These are phyloP conservation scores for Pleurozium schreberi DNA, from an alignment of 225 moss, liverwort and hornwort genomes.

Conservation along the genomic window DNA sequence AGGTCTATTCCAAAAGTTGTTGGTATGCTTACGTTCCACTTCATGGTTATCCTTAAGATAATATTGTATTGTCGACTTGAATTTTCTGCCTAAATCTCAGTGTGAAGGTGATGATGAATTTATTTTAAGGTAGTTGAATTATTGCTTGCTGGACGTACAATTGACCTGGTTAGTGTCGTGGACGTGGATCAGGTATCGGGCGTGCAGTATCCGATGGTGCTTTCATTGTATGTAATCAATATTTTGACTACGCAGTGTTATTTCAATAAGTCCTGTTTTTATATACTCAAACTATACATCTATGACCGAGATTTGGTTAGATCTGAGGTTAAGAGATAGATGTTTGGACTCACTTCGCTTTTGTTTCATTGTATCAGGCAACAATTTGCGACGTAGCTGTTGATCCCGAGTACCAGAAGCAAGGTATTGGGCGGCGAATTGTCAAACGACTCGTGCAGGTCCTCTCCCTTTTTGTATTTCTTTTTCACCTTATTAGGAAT, in stretches of 20 bases:
- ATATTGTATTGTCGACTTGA: background rate
- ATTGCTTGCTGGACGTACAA: background rate
- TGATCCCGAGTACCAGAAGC: conserved; percentile 83
- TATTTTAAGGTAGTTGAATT: too few relatives aligned
- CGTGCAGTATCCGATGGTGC: conserved; percentile 96
- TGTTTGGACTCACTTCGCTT: background rate
- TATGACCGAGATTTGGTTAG: background rate
- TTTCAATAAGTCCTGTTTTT: background rate
- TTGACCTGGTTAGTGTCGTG: background rate
- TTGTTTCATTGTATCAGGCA: conserved; percentile 36
- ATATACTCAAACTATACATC: background rate
- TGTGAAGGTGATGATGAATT: background rate
- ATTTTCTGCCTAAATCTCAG: background rate
- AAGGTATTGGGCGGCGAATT: conserved; percentile 88
- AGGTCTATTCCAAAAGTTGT: conserved; percentile 54
- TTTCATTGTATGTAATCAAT: conserved; percentile 64
- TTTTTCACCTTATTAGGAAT: background rate
- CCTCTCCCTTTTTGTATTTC: background rate
- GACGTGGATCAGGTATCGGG: conserved; percentile 63
- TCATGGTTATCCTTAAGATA: background rate
- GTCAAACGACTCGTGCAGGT: conserved; percentile 95
- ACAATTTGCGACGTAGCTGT: conserved; percentile 98
- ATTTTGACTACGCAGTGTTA: background rate
- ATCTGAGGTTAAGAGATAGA: background rate
- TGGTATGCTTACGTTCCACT: conserved; percentile 29